A percentile compares a stretch with the other conserved stretches of the same genome.
These are phyloP conservation scores for Beauveria medogensis DNA, from an alignment of 2,329 filamentous ascomycete species.

Conservation along the genomic window DNA sequence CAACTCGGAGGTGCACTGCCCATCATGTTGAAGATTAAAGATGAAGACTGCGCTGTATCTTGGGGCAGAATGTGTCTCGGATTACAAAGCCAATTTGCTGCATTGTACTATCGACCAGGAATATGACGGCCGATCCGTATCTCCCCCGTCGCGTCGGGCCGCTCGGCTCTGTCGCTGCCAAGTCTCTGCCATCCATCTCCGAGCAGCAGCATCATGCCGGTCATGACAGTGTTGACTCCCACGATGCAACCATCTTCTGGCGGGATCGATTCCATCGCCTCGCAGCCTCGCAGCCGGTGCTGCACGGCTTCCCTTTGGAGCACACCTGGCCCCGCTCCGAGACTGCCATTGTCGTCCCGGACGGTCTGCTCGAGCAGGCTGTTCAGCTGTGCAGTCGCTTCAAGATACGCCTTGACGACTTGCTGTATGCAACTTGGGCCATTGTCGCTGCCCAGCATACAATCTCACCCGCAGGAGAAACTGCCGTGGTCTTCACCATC, in stretches of 20 bases:
- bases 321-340: background rate
- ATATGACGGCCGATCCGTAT: background rate
- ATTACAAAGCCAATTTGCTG: background rate
- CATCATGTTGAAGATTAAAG: background rate
- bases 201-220: background rate
- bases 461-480: background rate
- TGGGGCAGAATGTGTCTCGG: background rate
- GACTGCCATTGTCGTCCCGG: background rate
- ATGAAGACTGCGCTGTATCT: background rate
- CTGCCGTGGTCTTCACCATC: background rate
- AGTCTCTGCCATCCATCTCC: background rate
- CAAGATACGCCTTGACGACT: background rate
- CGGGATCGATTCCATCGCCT: background rate
- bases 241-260: background rate
- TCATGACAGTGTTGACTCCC: background rate
- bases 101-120: background rate
- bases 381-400: background rate
- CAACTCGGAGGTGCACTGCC: background rate
- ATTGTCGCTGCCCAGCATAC: background rate
- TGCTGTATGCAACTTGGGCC: background rate
- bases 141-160: background rate
- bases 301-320: background rate
- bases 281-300: background rate
- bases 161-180: background rate
- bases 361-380: background rate